These are phyloP conservation scores for Xylariaceae sp. DNA, from an alignment of 2,329 filamentous ascomycete species.

Conservation along the genomic window DNA sequence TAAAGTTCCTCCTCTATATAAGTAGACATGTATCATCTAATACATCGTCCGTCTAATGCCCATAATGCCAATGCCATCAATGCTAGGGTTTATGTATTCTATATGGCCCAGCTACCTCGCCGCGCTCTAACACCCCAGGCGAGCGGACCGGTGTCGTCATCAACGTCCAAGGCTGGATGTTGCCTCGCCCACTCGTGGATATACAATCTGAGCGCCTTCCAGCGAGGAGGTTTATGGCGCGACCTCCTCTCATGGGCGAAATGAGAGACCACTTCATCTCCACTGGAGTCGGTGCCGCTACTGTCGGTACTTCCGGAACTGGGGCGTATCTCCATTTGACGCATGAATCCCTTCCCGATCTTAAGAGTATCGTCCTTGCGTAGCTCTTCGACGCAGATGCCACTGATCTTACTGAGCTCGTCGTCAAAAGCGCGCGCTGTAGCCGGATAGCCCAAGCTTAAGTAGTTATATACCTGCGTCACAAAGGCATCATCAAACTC, in stretches of 20 bases:
- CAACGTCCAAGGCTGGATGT: constrained; percentile 73
- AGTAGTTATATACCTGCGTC: constrained; percentile 96
- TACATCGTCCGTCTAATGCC: constrained; percentile 15
- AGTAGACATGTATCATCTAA: constrained; percentile 14
- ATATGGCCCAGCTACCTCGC: constrained; percentile 77
- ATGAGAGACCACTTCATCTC: constrained; percentile 45
- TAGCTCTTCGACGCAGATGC: constrained; percentile 72
- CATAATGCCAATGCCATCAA: constrained; percentile 7
- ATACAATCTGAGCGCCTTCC: constrained; percentile 84
- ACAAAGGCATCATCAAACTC: constrained; percentile 88
- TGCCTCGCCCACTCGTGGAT: constrained; percentile 90
- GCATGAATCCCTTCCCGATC: constrained; percentile 75
- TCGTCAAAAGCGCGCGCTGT: constrained; percentile 83
- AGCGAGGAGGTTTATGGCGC: constrained; percentile 61
- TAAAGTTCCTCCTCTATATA: constrained; percentile 6
- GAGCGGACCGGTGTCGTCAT: constrained; percentile 64
- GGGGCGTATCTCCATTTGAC: constrained; percentile 53
- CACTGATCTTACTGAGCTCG: constrained; percentile 83
- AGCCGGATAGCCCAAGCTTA: constrained; percentile 89
- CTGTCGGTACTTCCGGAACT: constrained; percentile 14
- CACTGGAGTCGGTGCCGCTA: constrained; percentile 35
- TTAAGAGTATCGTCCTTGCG: constrained; percentile 68
- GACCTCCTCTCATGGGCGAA: constrained; percentile 56
- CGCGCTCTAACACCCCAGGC: constrained; percentile 73
- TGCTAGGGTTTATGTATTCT: constrained; percentile 13